A percentile compares a stretch with the other conserved stretches of the same genome.
Conservation (phyloP, 306 rosid genomes). For the Medicago arabica region DNA sequence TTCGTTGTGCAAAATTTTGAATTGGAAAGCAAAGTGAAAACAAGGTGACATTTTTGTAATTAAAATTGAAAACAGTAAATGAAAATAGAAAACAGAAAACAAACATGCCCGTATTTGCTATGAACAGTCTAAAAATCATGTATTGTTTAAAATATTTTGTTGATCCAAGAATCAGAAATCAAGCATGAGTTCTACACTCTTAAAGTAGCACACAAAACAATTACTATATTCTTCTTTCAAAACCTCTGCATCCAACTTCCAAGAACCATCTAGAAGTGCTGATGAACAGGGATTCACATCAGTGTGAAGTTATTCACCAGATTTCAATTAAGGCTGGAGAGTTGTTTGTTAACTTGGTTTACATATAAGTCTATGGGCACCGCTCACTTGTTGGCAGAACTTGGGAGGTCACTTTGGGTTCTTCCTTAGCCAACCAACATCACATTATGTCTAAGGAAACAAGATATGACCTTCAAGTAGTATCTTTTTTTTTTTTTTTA, state of each 20-base stretch:
- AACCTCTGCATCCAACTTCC: conserved; percentile 12
- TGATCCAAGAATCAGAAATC: background rate
- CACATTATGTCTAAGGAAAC: background rate
- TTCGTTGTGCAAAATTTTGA: background rate
- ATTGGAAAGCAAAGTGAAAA: background rate
- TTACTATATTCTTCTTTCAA: background rate
- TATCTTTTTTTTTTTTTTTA: too few species aligned
- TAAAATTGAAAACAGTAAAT: background rate
- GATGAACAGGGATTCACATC: conserved; percentile 28
- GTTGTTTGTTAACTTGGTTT: background rate
- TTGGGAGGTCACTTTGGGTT: background rate
- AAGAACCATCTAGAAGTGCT: background rate
- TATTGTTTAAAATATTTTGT: background rate
- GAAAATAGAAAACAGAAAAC: background rate
- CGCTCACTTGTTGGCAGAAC: background rate
- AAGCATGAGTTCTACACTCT: background rate
- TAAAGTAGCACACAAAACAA: background rate
- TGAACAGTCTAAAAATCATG: background rate
- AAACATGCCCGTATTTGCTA: background rate
- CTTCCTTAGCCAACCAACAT: background rate
- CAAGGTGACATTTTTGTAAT: background rate
- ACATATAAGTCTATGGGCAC: background rate
- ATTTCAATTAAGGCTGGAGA: background rate
- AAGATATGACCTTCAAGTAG: background rate
- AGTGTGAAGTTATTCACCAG: background rate